Percentiles rank a stretch among this genome's conserved stretches.
Conservation (phyloP, 306 rosid genomes). For the Rubus parviflorus region DNA sequence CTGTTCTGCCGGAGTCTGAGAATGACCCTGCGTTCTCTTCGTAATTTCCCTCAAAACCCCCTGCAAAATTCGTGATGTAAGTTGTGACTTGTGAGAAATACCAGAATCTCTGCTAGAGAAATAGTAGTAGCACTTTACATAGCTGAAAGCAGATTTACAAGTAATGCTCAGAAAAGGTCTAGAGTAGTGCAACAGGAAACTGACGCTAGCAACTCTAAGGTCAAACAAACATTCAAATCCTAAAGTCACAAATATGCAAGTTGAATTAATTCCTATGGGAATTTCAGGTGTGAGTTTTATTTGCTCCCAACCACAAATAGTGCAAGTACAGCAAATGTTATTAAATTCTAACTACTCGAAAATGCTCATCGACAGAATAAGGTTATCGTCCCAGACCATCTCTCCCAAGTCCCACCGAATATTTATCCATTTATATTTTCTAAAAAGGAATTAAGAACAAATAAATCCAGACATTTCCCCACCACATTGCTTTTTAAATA, state of each 20-base stretch:
- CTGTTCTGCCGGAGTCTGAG: conserved; percentile 47
- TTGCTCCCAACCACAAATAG: not conserved
- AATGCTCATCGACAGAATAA: not conserved
- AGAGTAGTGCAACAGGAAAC: not conserved
- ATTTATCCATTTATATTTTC: not conserved
- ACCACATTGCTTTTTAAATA: not conserved
- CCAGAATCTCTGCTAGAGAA: not conserved
- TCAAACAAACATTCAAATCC: not conserved
- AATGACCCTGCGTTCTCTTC: conserved; percentile 66
- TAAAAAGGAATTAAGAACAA: not conserved
- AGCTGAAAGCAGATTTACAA: not conserved
- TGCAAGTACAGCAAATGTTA: not conserved
- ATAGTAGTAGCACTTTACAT: not conserved
- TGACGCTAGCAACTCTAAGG: not conserved
- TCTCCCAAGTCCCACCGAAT: not conserved
- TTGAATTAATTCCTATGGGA: not conserved
- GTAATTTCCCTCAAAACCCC: conserved; percentile 82
- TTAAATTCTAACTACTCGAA: not conserved
- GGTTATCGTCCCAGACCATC: not conserved
- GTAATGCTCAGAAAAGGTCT: not conserved
- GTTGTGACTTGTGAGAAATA: conserved; percentile 9
- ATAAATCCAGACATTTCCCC: not conserved
- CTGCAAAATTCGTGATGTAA: conserved; percentile 42
- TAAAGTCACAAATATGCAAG: not conserved
- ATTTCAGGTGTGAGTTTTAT: not conserved